Evolutionary conservation across 805 yeast genomes (phyloP), one percentile per base, ranked within the genome.

Genomic region (Cyberlindnera japonica): DNA sequence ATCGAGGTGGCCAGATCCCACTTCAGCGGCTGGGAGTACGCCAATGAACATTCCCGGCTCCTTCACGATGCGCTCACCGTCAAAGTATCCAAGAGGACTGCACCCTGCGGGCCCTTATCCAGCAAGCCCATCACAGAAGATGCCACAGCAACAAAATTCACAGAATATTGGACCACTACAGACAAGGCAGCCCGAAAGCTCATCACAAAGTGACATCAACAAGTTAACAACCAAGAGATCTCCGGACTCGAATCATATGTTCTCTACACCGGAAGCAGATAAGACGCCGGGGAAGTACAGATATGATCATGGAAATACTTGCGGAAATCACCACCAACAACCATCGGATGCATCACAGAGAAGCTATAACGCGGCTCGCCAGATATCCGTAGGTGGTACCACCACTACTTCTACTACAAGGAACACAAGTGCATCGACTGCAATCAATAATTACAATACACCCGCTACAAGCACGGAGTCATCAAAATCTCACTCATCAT

Each of bases 241-340:
- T 5, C 38, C 49, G 4, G 46, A 42, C 12, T 24, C 54, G 3
- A 48, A 55, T 35, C 37, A 53, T 30, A 53, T 46, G 33, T 45
- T 55, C 29, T 59, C 58, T 16, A 62, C 64, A 7, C 64, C 63
- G 6, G 47, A 50, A 45, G 58, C 58, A 2, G 46, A 43, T 18
- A 36, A 29, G 30, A 33, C 25, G 4, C 21, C 38, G 3, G 21
- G 20, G 33, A 27, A 40, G 15, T 43, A 30, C n/a, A 4, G 19
- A 27, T 18, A n/a, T 9, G 30, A 27, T 18, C 30, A 27, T 15
- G 18, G 28, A 8, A 25, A 25, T 15, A n/a, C 44, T 12, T 18
- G 29, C 18, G 11, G 38, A 23, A 45, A 30, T 16, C 40, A 38
- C 18, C 43, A 37, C 24, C 47, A 32, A 9, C 46, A 40, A 16